Evolutionary conservation across 179 eudicot genomes (phyloP).

Genomic region (Gypsophila paniculata): DNA sequence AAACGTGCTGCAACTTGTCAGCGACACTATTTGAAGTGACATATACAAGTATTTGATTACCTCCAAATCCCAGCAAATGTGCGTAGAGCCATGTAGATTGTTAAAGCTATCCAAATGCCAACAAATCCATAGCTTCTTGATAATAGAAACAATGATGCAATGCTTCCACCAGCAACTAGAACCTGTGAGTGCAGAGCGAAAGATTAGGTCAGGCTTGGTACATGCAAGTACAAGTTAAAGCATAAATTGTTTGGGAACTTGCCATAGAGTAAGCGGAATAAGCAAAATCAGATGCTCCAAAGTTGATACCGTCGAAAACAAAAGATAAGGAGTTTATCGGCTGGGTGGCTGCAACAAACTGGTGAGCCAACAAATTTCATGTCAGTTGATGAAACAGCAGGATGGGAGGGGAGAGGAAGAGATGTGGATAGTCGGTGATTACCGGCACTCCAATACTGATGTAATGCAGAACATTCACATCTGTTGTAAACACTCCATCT

Average conservation of each 20-base stretch:
- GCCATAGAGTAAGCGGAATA: constrained; percentile 94
- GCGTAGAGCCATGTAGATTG: constrained; percentile 81
- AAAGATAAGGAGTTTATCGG: constrained; percentile 85
- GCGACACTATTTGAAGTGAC: background rate
- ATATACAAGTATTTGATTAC: constrained; percentile 28
- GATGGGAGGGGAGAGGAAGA: background rate
- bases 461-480: constrained; percentile 33
- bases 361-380: constrained; percentile 5
- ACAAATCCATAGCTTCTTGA: constrained; percentile 58
- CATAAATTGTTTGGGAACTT: constrained; percentile 22
- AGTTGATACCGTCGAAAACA: constrained; percentile 87
- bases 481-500: constrained; percentile 35
- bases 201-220: background rate
- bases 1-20: background rate
- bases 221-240: background rate
- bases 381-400: background rate
- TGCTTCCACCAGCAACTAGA: constrained; percentile 56
- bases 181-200: constrained; percentile 38
- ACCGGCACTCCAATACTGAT: constrained; percentile 47
- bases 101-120: constrained; percentile 88
- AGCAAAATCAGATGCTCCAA: constrained; percentile 95
- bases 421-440: background rate
- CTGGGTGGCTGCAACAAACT: constrained; percentile 95
- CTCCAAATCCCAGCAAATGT: constrained; percentile 86
- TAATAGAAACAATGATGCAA: constrained; percentile 55